Evolutionary conservation across 805 yeast species (phyloP), one percentile per base, ranked within the genome.

Genomic region (Yarrowia sp.): DNA sequence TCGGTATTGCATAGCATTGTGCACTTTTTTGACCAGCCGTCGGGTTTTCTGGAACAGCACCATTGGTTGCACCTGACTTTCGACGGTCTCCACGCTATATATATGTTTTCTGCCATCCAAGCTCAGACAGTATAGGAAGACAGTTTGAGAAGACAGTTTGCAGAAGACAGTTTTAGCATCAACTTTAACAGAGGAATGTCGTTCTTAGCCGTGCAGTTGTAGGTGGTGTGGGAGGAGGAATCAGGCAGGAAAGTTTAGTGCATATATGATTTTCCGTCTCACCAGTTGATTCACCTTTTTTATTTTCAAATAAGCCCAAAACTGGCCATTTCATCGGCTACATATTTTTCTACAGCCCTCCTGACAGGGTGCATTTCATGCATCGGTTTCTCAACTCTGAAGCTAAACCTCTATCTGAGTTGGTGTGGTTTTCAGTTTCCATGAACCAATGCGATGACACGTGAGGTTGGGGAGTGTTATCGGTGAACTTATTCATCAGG

Each of bases 41-140:
- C 58, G 58, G 43, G 58, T 52, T 38, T 52, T 52, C 20, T 52
- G 43, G 58, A 52, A 20, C 43, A 52, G 58, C n/a, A 38, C 43
- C 58, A 52, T 52, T 38, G 43, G 10, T 4, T 36, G 30, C 30
- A 24, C 30, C 30, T 24, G 30, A 24, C 30, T 7, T 24, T 24
- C n/a, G 30, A 2, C 30, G 30, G 30, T 24, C 30, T 24, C 30
- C 30, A 5, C 30, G 3, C 30, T 24, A 24, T 52, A 38, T 52
- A 52, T 52, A 52, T 20, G 30, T 20, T 14, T 52, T 44, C 30
- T n/a, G n/a, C n/a, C 49, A 19, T 30, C 5, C 49, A 44, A 44
- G 49, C 49, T 44, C 49, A 44, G 49, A 44, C 30, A 20, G 49
- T 13, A 24, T 24, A 5, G 30, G 30, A 24, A 24, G 30, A 24